These are phyloP conservation scores for Escovopsis sp. DNA, from an alignment of 2,329 filamentous ascomycete species.

Conservation along the genomic window DNA sequence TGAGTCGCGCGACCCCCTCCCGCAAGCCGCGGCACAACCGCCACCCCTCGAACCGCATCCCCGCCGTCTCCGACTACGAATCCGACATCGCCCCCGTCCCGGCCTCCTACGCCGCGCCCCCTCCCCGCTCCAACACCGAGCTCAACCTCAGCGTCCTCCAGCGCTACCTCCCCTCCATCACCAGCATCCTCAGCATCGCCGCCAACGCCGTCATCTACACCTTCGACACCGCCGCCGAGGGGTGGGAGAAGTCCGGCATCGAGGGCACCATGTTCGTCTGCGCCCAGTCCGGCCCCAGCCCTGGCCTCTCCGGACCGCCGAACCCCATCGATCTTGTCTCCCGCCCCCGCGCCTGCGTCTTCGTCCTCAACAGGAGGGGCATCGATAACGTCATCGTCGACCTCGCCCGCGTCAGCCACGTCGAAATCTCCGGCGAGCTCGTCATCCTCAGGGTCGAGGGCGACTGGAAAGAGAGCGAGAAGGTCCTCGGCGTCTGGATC, in stretches of 20 bases:
- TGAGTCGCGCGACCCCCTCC: constrained; percentile 28
- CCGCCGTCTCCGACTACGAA: constrained; percentile 45
- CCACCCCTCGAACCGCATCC: constrained; percentile 24
- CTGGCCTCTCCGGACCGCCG: too few relatives aligned
- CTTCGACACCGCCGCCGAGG: constrained; percentile 46
- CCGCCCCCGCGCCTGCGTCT: constrained; percentile 38
- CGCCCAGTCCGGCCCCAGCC: constrained; percentile 35
- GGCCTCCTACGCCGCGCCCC: constrained; percentile 26
- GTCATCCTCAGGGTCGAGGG: constrained; percentile 31
- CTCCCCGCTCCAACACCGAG: constrained; percentile 60
- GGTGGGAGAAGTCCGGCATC: constrained; percentile 74
- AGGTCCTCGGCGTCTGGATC: constrained; percentile 39
- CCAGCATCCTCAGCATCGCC: constrained; percentile 61
- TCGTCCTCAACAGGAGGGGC: constrained; percentile 58
- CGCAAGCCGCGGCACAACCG: constrained; percentile 24
- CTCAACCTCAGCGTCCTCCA: constrained; percentile 76
- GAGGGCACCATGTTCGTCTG: constrained; percentile 87
- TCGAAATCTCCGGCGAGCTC: constrained; percentile 45
- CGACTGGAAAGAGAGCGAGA: constrained; percentile 19
- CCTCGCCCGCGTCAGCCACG: constrained; percentile 42
- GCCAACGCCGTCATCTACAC: constrained; percentile 78
- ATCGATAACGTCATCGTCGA: constrained; percentile 56
- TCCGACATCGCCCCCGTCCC: constrained; percentile 40
- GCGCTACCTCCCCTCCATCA: constrained; percentile 63
- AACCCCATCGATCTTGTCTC: constrained; percentile 19